These are phyloP conservation scores for Macadamia tetraphylla DNA, from an alignment of 164 flowering plant genomes.

Conservation along the genomic window DNA sequence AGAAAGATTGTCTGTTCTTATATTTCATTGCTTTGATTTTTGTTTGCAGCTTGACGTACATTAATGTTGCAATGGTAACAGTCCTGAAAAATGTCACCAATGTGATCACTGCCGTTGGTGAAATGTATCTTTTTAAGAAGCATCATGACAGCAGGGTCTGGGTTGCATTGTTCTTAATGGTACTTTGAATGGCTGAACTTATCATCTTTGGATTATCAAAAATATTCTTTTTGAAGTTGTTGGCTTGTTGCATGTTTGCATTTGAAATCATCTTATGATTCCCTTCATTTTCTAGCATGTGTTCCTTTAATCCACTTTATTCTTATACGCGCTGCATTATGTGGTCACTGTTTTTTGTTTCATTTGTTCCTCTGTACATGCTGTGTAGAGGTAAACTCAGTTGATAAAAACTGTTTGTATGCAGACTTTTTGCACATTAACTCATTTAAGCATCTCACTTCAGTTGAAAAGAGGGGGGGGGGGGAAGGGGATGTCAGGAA, in stretches of 20 bases:
- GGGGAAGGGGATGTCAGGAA: no score
- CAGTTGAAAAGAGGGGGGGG: no score
- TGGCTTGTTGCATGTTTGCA: conserved; percentile 4
- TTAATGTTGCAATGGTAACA: conserved; percentile 99
- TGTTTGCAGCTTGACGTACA: conserved; percentile 86
- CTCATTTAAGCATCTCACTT: no score
- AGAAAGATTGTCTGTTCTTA: no score
- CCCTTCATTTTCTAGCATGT: background rate
- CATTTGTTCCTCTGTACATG: no score
- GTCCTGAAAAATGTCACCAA: conserved; percentile 98
- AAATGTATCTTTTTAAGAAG: conserved; percentile 91
- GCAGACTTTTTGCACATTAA: no score
- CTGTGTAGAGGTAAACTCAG: no score
- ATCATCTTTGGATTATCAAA: background rate
- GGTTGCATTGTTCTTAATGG: conserved; percentile 97
- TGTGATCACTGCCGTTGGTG: conserved; percentile 97
- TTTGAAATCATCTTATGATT: background rate
- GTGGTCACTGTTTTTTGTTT: no score
- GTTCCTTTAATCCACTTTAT: no score
- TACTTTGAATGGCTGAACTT: conserved; percentile 23
- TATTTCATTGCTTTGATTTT: background rate
- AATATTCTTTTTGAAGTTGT: background rate
- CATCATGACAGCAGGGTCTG: conserved; percentile 89
- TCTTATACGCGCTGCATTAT: no score
- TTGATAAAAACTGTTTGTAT: no score